Evolutionary conservation across 768 basidiomycete genomes (phyloP).

Genomic region (Rhizopogon rudus): DNA sequence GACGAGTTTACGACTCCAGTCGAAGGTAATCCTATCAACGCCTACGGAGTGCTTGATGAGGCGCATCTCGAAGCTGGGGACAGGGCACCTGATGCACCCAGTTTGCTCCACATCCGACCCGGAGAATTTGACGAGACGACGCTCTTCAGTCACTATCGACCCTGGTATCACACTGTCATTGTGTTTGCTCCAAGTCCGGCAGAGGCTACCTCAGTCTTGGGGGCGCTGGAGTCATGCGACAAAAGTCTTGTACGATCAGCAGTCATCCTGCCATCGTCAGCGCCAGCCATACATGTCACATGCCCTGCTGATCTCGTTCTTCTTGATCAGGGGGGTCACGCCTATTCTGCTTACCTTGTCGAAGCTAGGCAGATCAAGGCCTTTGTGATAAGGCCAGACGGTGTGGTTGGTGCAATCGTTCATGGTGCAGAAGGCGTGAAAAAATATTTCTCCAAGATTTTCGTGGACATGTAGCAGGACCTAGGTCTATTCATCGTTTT

Average conservation of each 20-base stretch:
- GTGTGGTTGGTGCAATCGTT: slow-evolving; percentile 32
- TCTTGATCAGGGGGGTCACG: slow-evolving; percentile 33
- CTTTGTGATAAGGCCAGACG: slow-evolving; percentile 23
- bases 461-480: neutral
- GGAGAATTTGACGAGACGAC: slow-evolving; percentile 6
- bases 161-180: slow-evolving; percentile 23
- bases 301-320: slow-evolving; percentile 22
- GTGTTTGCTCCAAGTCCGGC: slow-evolving; percentile 16
- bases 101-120: slow-evolving; percentile 16
- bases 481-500: too few species aligned
- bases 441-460: slow-evolving; percentile 12
- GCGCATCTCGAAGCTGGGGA: slow-evolving; percentile 35
- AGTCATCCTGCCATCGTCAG: slow-evolving; percentile 10
- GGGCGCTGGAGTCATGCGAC: slow-evolving; percentile 2
- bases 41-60: slow-evolving; percentile 17
- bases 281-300: neutral
- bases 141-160: slow-evolving; percentile 21
- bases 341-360: slow-evolving; percentile 34
- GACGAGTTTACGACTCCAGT: slow-evolving; percentile 26
- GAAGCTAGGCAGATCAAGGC: slow-evolving; percentile 25
- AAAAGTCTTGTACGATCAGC: slow-evolving; percentile 2
- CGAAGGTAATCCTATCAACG: neutral
- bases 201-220: slow-evolving; percentile 5
- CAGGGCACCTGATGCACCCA: slow-evolving; percentile 39
- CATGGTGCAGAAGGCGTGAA: slow-evolving; percentile 2